A percentile compares a stretch with the other conserved stretches of the same genome.
These are phyloP conservation scores for Leccinellum albellum DNA, from an alignment of 768 basidiomycete genomes.

Conservation along the genomic window DNA sequence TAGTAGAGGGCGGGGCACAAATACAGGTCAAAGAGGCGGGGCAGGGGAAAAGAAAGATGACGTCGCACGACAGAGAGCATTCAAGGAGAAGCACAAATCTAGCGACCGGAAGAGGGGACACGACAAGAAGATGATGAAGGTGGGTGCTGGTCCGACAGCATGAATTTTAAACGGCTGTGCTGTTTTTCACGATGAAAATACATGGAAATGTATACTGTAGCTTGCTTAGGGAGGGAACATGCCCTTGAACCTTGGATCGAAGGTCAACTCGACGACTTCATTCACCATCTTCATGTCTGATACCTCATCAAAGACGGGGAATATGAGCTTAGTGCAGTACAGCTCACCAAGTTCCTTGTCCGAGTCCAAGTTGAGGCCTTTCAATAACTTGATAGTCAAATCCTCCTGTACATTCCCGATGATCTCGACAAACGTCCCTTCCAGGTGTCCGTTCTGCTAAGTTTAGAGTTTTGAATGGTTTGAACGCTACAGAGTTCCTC, in stretches of 20 bases:
- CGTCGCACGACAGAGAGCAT: conserved; percentile 54
- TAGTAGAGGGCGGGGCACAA: conserved; percentile 31
- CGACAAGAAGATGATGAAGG: conserved; percentile 82
- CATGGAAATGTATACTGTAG: background rate
- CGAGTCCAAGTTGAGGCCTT: conserved; percentile 50
- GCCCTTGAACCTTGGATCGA: conserved; percentile 51
- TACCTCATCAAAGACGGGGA: conserved; percentile 6
- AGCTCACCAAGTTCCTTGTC: conserved; percentile 54
- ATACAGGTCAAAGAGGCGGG: conserved; percentile 31
- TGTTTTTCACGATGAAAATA: conserved; percentile 1
- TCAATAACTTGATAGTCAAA: conserved; percentile 54
- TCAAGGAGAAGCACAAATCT: conserved; percentile 80
- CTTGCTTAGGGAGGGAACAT: conserved; percentile 38
- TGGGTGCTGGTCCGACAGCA: conserved; percentile 41
- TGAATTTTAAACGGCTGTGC: background rate
- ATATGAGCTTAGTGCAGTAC: background rate
- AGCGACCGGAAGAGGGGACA: conserved; percentile 78
- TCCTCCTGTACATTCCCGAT: conserved; percentile 58
- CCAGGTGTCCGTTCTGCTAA: conserved; percentile 41
- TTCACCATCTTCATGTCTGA: conserved; percentile 60
- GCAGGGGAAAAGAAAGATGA: conserved; percentile 37
- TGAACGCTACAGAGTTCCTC: conserved; percentile 7
- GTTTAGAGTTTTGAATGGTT: background rate
- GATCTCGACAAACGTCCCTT: conserved; percentile 60
- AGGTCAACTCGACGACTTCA: conserved; percentile 57